phyloP scores from a whole-genome alignment of 371 early-diverging fungal species.

The Zopfochytrium polystomum region DNA sequence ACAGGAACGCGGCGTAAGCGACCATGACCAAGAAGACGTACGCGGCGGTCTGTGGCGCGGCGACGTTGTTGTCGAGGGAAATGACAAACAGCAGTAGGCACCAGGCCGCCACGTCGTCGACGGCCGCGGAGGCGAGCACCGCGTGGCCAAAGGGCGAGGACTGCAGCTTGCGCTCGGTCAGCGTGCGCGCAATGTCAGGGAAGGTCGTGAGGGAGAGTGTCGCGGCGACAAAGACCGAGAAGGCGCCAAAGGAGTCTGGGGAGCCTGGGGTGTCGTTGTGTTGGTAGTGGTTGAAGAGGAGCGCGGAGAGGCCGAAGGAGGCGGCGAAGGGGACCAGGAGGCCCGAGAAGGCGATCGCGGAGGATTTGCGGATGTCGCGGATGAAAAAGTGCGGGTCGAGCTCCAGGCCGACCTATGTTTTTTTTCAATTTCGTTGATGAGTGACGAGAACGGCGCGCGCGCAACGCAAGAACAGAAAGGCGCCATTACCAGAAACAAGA shows the following conservation, averaged over 20 bases:
- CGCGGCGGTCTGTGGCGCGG: slow-evolving; percentile 13
- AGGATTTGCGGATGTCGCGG: slow-evolving; percentile 19
- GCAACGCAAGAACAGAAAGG: too few species aligned
- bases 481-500: background rate
- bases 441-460: too few species aligned
- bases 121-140: slow-evolving; percentile 74
- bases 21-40: slow-evolving; percentile 26
- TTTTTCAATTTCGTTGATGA: too few species aligned
- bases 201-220: slow-evolving; percentile 88
- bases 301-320: too few species aligned
- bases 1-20: slow-evolving; percentile 21
- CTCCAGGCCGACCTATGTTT: slow-evolving; percentile 35
- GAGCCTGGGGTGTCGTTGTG: slow-evolving; percentile 17
- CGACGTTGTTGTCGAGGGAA: slow-evolving; percentile 28
- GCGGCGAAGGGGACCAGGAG: slow-evolving; percentile 63
- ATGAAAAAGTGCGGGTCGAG: slow-evolving; percentile 35
- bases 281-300: slow-evolving; percentile 48
- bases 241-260: slow-evolving; percentile 55
- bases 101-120: slow-evolving; percentile 85
- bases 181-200: slow-evolving; percentile 83
- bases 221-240: slow-evolving; percentile 79
- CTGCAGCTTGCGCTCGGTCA: slow-evolving; percentile 75
- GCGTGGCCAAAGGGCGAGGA: slow-evolving; percentile 72
- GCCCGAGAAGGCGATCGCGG: slow-evolving; percentile 36
- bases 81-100: slow-evolving; percentile 25